Conservation (phyloP, 2,329 filamentous ascomycete genomes). For the Pyrenophora graminea region DNA sequence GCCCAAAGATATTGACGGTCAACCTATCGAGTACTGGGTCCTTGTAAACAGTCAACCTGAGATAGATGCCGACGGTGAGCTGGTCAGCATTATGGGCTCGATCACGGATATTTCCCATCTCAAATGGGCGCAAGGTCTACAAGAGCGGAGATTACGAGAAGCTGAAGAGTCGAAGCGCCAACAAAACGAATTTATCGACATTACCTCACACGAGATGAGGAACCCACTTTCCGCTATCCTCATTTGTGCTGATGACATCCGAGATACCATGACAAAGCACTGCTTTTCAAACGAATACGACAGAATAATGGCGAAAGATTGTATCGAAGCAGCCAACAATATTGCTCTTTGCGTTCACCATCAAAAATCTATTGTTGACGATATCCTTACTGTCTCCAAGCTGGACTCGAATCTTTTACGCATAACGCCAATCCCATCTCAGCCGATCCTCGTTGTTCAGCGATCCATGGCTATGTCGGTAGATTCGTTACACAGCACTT, state of each 20-base stretch:
- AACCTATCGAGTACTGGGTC: constrained; percentile 53
- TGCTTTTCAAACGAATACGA: constrained; percentile 20
- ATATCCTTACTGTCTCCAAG: constrained; percentile 42
- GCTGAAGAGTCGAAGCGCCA: constrained; percentile 41
- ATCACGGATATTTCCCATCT: constrained; percentile 41
- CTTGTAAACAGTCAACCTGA: constrained; percentile 41
- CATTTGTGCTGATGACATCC: constrained; percentile 42
- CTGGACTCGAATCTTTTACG: constrained; percentile 37
- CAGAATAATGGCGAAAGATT: constrained; percentile 22
- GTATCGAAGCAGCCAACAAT: constrained; percentile 40
- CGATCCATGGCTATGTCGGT: constrained; percentile 43
- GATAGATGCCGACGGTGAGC: constrained; percentile 28
- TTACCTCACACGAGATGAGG: constrained; percentile 44
- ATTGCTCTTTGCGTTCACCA: constrained; percentile 49
- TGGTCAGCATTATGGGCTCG: constrained; percentile 38
- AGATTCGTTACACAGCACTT: not conserved
- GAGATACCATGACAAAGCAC: constrained; percentile 29
- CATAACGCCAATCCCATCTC: constrained; percentile 46
- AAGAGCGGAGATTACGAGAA: constrained; percentile 32
- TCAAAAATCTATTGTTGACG: constrained; percentile 43
- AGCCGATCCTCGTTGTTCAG: constrained; percentile 41
- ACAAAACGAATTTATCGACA: constrained; percentile 45
- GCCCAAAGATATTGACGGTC: constrained; percentile 43
- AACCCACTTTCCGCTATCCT: constrained; percentile 43
- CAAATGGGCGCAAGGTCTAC: constrained; percentile 44